Conservation (phyloP, 2,329 filamentous ascomycete species). For the Leptosphaerulina australis region DNA sequence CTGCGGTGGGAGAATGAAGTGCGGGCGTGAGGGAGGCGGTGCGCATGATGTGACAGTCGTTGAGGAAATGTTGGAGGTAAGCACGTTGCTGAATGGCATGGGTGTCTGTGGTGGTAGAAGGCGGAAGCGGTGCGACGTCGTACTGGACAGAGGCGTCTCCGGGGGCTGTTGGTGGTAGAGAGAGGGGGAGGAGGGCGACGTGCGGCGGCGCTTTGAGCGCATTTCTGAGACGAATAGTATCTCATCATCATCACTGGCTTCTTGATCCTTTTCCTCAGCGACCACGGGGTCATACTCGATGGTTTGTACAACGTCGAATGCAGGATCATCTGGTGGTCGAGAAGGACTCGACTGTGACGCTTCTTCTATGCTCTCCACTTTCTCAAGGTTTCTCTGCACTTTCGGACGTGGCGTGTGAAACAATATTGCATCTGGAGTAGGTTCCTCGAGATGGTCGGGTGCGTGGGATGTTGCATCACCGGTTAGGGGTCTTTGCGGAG, state of each 20-base stretch:
- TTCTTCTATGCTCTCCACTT: constrained; percentile 46
- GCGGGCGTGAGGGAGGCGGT: constrained; percentile 35
- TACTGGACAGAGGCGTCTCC: background rate
- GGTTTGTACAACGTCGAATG: constrained; percentile 14
- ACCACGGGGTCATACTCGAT: constrained; percentile 19
- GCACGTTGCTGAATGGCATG: constrained; percentile 3
- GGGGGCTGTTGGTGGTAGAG: background rate
- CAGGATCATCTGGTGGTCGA: constrained; percentile 12
- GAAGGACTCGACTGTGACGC: constrained; percentile 28
- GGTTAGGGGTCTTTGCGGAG: constrained; percentile 15
- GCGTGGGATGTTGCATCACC: background rate
- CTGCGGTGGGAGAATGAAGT: constrained; percentile 48
- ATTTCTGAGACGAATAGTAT: constrained; percentile 32
- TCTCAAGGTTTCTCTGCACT: constrained; percentile 18
- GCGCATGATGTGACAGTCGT: constrained; percentile 7
- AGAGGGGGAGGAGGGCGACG: constrained; percentile 9
- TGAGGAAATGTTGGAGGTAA: background rate
- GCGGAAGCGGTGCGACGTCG: constrained; percentile 37
- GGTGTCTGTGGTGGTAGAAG: constrained; percentile 21
- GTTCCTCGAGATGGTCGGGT: constrained; percentile 2
- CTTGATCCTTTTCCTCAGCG: background rate
- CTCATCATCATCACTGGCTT: constrained; percentile 28
- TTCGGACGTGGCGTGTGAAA: background rate
- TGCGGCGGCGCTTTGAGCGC: constrained; percentile 37
- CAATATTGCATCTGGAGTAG: background rate